These are phyloP conservation scores for Boletus rubescentipes DNA, from an alignment of 768 basidiomycete species.

Conservation along the genomic window DNA sequence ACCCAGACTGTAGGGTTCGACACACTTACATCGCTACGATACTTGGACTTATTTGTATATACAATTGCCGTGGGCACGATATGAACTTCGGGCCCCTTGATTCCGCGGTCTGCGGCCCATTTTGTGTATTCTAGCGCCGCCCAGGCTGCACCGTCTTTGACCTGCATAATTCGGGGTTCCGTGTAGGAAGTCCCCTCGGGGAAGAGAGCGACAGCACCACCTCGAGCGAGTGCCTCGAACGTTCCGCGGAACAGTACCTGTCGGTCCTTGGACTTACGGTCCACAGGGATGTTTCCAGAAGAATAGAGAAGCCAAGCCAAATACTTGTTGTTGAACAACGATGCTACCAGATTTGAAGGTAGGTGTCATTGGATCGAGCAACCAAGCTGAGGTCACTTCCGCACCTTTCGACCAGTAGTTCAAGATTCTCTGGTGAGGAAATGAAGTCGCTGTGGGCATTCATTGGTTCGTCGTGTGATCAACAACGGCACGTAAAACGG, in stretches of 20 bases:
- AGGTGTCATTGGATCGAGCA: conserved; percentile 9
- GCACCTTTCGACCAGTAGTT: conserved; percentile 95
- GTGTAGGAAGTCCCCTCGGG: conserved; percentile 95
- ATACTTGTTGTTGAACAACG: conserved; percentile 78
- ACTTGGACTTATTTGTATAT: conserved; percentile 95
- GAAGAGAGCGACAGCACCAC: conserved; percentile 87
- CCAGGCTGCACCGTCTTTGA: conserved; percentile 95
- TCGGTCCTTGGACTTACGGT: conserved; percentile 91
- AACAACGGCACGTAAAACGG: conserved; percentile 11
- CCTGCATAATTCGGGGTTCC: conserved; percentile 88
- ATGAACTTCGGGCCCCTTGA: conserved; percentile 44
- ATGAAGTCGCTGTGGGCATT: conserved; percentile 60
- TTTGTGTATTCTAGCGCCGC: conserved; percentile 90
- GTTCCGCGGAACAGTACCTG: conserved; percentile 86
- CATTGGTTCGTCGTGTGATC: conserved; percentile 16
- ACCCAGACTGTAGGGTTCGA: conserved; percentile 21
- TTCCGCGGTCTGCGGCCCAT: conserved; percentile 63
- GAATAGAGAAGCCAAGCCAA: conserved; percentile 73
- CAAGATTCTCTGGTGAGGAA: conserved; percentile 78
- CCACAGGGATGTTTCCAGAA: conserved; percentile 97
- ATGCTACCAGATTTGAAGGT: conserved; percentile 43
- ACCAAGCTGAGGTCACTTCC: conserved; percentile 13
- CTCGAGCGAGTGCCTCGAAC: conserved; percentile 78
- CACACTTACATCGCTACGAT: conserved; percentile 78
- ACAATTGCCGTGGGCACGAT: conserved; percentile 87